Base-by-base conservation (phyloP, 345 rosid genomes). In the Rhodamnia argentea region DNA sequence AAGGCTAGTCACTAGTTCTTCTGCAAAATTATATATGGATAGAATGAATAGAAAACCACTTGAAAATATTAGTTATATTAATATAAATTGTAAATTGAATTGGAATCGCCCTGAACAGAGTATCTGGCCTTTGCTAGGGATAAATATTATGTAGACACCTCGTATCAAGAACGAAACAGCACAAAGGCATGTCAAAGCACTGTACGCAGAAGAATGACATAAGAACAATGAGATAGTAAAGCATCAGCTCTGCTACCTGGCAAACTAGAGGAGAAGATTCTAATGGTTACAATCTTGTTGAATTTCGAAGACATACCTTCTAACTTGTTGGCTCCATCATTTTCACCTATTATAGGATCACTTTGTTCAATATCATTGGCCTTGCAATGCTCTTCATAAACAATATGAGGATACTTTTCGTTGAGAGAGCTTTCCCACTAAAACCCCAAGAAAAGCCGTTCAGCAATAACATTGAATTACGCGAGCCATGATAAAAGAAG, bases 341-440 rank as follows among this genome's bases (percentile, higher is more conserved):
- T 92, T 84, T 90, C 95, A 52, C 83, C 86, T 50, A 91, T 82
- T 87, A 84, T 58, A 83, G 87, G 87, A 37, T 92, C 96, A 53
- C 70, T 40, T 84, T 85, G 83, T 86, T 90, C 92, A 27, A 88
- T 74, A 86, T 92, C 96, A 83, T 88, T 88, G 57, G 98, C 93
- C 90, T 94, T 94, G 90, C 98, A 98, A 86, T 85, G 96, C 87
- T 98, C 99, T 92, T 96, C 96, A 82, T 94, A 88, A 59, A 98
- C 97, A 81, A 98, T 88, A 89, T 98, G 99, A 5, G 97, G 98
- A 91, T 98, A 98, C 84, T 92, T 96, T 88, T 92, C 97, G 55
- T 93, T 89, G 50, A 93, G 87, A 85, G 89, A 85, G 84, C 93
- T 94, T 86, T 93, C 93, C 96, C 98, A 97, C 99, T 97, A 51